Evolutionary conservation across 192 early-diverging fungal genomes (phyloP).

Genomic region (Coemansia sp.): DNA sequence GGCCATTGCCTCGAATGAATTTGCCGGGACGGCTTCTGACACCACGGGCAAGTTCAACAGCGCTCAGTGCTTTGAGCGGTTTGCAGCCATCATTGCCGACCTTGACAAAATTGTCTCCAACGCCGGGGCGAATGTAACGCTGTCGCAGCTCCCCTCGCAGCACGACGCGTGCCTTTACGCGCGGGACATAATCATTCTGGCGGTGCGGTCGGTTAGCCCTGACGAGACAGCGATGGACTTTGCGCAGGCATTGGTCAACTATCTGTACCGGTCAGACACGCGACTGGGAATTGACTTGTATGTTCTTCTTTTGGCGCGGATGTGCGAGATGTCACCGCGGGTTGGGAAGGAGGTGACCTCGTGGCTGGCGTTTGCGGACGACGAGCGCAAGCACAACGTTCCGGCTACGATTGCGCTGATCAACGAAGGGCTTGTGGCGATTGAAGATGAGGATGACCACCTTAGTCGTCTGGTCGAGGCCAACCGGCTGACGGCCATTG

Average conservation of each 20-base stretch:
- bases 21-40: slow-evolving; percentile 8
- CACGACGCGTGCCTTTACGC: slow-evolving; percentile 78
- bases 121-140: slow-evolving; percentile 41
- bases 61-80: slow-evolving; percentile 55
- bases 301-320: slow-evolving; percentile 76
- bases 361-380: slow-evolving; percentile 94
- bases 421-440: slow-evolving; percentile 74
- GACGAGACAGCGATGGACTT: slow-evolving; percentile 86
- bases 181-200: slow-evolving; percentile 76
- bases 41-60: slow-evolving; percentile 26
- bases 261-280: slow-evolving; percentile 81
- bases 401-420: slow-evolving; percentile 82
- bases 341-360: slow-evolving; percentile 83
- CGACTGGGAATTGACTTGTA: slow-evolving; percentile 80
- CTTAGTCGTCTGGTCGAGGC: slow-evolving; percentile 85
- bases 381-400: slow-evolving; percentile 94
- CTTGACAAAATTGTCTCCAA: slow-evolving; percentile 76
- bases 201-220: slow-evolving; percentile 68
- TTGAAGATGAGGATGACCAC: slow-evolving; percentile 86
- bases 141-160: slow-evolving; percentile 73
- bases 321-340: slow-evolving; percentile 84
- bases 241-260: slow-evolving; percentile 86
- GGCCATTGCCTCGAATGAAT: slow-evolving; percentile 8
- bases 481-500: slow-evolving; percentile 69
- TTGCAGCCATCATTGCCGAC: slow-evolving; percentile 67